phyloP scores from a whole-genome alignment of 2,329 filamentous ascomycete species.

The Alternaria tenuissima region DNA sequence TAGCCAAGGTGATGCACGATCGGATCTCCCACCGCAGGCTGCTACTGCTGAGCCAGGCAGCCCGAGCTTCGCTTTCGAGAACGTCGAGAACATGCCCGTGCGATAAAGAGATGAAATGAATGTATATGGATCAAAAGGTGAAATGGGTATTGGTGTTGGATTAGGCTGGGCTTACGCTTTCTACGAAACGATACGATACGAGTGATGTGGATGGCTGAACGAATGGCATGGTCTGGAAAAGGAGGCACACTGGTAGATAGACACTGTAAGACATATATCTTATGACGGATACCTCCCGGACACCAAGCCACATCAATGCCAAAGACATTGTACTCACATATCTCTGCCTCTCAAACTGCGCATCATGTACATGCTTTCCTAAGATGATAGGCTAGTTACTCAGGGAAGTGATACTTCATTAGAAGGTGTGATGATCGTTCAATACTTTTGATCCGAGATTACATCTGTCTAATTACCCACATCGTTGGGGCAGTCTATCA shows the following conservation, averaged over 20 bases:
- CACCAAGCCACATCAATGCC: not conserved
- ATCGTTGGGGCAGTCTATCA: not conserved
- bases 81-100: slow-evolving; percentile 60
- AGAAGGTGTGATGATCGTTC: not conserved
- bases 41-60: slow-evolving; percentile 81
- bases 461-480: not conserved
- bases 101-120: slow-evolving; percentile 18
- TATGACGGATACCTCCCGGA: not conserved
- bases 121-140: not conserved
- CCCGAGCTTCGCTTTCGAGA: slow-evolving; percentile 86
- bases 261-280: not conserved
- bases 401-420: not conserved
- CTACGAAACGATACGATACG: not conserved
- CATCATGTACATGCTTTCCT: too few species aligned
- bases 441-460: not conserved
- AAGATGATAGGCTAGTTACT: not conserved
- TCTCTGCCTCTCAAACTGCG: not conserved
- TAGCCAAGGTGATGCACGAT: slow-evolving; percentile 65
- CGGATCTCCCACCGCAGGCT: slow-evolving; percentile 66
- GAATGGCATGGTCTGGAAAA: not conserved
- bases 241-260: not conserved
- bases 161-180: not conserved
- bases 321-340: not conserved
- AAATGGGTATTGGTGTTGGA: not conserved
- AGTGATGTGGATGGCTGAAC: not conserved